Percentiles rank a stretch among this genome's conserved stretches.
Conservation (phyloP, 208 protist species). For the Leishmania tropica region DNA sequence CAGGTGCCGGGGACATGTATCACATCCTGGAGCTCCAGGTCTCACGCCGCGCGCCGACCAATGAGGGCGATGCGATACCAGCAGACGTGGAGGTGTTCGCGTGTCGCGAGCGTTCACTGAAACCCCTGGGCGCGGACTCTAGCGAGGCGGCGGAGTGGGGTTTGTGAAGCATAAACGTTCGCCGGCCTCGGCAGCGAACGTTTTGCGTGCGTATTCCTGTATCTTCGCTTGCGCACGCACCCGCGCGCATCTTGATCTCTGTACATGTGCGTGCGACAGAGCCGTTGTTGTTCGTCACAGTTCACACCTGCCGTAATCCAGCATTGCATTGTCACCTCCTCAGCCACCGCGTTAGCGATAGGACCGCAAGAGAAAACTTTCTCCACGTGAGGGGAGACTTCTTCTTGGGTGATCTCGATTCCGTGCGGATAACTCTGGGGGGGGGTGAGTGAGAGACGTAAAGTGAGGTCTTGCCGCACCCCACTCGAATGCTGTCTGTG, state of each 20-base stretch:
- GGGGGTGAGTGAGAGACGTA: too few relatives aligned
- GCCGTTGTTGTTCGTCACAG: background rate
- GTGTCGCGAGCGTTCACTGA: conserved; percentile 7
- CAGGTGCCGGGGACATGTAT: conserved; percentile 32
- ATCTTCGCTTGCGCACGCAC: background rate
- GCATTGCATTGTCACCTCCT: background rate
- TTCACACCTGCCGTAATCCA: background rate
- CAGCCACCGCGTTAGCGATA: background rate
- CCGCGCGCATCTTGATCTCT: background rate
- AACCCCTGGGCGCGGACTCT: conserved; percentile 17
- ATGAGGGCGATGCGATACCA: background rate
- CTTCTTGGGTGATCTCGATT: background rate
- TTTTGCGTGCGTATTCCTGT: background rate
- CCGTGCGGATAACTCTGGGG: background rate
- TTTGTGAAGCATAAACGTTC: background rate
- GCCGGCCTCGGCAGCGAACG: background rate
- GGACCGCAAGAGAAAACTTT: too few relatives aligned
- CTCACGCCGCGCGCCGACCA: background rate
- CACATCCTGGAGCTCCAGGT: conserved; percentile 21
- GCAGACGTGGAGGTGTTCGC: conserved; percentile 11
- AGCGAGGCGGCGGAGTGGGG: conserved; percentile 5
- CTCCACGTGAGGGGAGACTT: background rate
- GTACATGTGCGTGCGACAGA: background rate
- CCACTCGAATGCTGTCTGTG: background rate
- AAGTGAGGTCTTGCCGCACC: background rate